Evolutionary conservation across 2,329 filamentous ascomycete species (phyloP).

Genomic region (Ciborinia camelliae): DNA sequence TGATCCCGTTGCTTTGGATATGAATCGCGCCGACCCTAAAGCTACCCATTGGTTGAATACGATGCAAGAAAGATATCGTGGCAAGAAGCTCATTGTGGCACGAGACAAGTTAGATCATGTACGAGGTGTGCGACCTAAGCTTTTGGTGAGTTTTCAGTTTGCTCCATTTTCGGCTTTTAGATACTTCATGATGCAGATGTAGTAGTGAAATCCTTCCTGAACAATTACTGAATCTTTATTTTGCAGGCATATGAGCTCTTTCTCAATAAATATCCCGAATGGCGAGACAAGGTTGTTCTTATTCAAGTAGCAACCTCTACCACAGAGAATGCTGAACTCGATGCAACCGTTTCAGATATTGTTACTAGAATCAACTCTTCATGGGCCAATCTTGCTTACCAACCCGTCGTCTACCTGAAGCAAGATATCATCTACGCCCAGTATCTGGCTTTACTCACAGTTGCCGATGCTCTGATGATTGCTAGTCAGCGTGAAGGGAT

Average conservation of each 20-base stretch:
- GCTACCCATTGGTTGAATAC: conserved; percentile 76
- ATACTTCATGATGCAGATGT: neutral
- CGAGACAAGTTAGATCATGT: conserved; percentile 93
- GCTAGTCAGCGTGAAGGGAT: conserved; percentile 94
- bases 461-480: conserved; percentile 90
- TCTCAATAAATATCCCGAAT: conserved; percentile 88
- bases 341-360: conserved; percentile 87
- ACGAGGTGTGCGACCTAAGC: conserved; percentile 87
- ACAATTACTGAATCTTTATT: neutral
- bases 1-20: conserved; percentile 71
- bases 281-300: conserved; percentile 81
- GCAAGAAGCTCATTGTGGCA: conserved; percentile 86
- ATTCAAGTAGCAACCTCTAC: conserved; percentile 93
- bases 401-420: conserved; percentile 88
- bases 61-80: conserved; percentile 79
- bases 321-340: conserved; percentile 81
- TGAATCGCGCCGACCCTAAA: conserved; percentile 66
- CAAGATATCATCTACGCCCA: conserved; percentile 92
- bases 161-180: neutral
- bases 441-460: conserved; percentile 85
- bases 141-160: conserved; percentile 48
- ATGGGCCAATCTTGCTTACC: conserved; percentile 86
- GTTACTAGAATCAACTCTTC: conserved; percentile 90
- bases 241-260: conserved; percentile 73
- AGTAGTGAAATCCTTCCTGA: neutral